Conservation (phyloP, 148 eudicot genomes). For the Arctostaphylos glauca region DNA sequence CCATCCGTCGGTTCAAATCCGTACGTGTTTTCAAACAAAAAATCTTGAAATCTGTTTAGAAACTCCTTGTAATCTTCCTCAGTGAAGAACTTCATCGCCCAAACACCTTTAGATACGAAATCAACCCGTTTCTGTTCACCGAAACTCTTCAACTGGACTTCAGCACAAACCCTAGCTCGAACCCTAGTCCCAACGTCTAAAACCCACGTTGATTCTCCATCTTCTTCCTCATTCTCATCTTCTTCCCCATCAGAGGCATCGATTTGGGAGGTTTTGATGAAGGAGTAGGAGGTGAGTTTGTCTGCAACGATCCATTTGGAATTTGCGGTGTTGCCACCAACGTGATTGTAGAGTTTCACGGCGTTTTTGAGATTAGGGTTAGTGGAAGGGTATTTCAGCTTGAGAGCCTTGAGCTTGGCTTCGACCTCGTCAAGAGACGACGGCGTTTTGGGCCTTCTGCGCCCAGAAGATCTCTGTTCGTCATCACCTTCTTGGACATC, state of each 20-base stretch:
- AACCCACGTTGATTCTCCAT: conserved; percentile 32
- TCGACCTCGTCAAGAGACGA: conserved; percentile 64
- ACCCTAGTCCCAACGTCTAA: conserved; percentile 49
- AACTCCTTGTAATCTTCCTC: conserved; percentile 44
- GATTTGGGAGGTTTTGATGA: conserved; percentile 22
- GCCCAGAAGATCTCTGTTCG: conserved; percentile 22
- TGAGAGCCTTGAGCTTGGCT: conserved; percentile 56
- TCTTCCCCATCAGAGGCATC: conserved; percentile 14
- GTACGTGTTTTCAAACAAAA: conserved; percentile 63
- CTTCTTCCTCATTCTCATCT: conserved; percentile 20
- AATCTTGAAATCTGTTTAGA: conserved; percentile 41
- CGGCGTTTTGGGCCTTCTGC: conserved; percentile 34
- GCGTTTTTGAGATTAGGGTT: conserved; percentile 36
- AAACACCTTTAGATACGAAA: conserved; percentile 55
- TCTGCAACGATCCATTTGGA: conserved; percentile 60
- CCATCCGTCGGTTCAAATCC: conserved; percentile 46
- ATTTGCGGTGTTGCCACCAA: conserved; percentile 49
- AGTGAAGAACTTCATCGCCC: conserved; percentile 57
- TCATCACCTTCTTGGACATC: conserved; percentile 33
- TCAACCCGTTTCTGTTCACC: conserved; percentile 53
- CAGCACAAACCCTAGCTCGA: conserved; percentile 41
- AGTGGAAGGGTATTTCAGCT: conserved; percentile 51
- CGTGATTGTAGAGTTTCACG: conserved; percentile 53
- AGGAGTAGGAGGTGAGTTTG: conserved; percentile 37
- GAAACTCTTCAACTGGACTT: conserved; percentile 52